These are phyloP conservation scores for Golubevia pallescens DNA, from an alignment of 1,284 basidiomycete species.

Conservation along the genomic window DNA sequence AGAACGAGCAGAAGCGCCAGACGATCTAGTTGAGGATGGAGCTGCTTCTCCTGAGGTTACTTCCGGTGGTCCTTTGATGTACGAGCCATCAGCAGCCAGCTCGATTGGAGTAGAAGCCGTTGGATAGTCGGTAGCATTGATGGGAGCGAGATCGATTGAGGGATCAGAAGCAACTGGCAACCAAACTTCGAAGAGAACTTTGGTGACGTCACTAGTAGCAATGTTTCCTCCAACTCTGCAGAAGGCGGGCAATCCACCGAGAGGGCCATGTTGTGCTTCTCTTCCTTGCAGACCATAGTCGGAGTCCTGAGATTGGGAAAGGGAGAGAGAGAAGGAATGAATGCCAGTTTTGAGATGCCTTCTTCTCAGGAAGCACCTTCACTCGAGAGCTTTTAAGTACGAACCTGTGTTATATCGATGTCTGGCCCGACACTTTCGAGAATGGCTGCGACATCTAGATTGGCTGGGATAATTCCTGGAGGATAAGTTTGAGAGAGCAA, in stretches of 20 bases:
- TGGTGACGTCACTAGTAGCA: constrained; percentile 11
- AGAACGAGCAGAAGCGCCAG: no score
- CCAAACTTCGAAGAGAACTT: constrained; percentile 23
- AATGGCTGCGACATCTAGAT: background rate
- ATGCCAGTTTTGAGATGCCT: no score
- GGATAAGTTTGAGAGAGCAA: constrained; percentile 15
- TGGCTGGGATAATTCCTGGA: constrained; percentile 3
- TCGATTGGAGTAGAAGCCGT: constrained; percentile 19
- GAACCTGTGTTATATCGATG: constrained; percentile 16
- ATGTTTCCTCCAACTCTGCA: constrained; percentile 22
- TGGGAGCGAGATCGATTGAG: constrained; percentile 7
- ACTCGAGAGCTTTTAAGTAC: no score
- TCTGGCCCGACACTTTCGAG: constrained; percentile 21
- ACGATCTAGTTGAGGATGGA: no score
- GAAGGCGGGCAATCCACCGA: constrained; percentile 24
- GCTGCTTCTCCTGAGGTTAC: no score
- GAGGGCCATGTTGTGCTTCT: constrained; percentile 11
- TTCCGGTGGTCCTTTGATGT: constrained; percentile 5
- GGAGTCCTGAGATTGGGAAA: no score
- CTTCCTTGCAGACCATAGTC: background rate
- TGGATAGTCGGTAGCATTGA: constrained; percentile 19
- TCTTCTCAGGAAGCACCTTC: no score
- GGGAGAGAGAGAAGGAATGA: no score
- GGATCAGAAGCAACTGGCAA: constrained; percentile 12
- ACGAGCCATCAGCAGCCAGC: background rate